Conservation (phyloP, 2,329 filamentous ascomycete genomes). For the Dendrostoma leiphaemia region DNA sequence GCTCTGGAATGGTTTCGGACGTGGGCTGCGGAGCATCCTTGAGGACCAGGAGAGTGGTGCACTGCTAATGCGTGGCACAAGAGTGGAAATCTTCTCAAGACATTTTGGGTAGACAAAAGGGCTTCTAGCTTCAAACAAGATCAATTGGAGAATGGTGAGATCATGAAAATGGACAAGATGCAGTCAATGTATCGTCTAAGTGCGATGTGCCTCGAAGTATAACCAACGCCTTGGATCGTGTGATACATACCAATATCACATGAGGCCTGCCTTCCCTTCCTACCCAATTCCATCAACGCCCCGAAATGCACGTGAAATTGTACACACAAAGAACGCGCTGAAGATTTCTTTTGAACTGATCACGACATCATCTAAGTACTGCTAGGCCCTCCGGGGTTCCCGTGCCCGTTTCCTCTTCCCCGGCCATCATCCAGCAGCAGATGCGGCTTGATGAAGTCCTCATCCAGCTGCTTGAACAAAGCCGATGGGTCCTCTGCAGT, state of each 20-base stretch:
- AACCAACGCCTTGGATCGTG: not conserved
- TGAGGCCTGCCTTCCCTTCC: too few relatives aligned
- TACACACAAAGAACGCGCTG: too few relatives aligned
- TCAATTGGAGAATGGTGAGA: not conserved
- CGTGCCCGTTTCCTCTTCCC: conserved; percentile 26
- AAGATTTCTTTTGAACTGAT: not conserved
- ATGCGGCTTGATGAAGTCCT: conserved; percentile 93
- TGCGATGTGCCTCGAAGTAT: not conserved
- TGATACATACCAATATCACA: not conserved
- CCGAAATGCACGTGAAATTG: conserved; percentile 3
- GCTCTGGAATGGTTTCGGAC: conserved; percentile 84
- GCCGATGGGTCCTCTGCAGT: conserved; percentile 85
- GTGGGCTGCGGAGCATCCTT: conserved; percentile 62
- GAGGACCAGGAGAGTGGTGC: not conserved
- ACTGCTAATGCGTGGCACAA: too few relatives aligned
- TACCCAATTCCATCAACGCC: conserved; percentile 3
- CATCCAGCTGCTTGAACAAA: conserved; percentile 88
- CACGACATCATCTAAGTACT: not conserved
- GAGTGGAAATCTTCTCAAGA: too few relatives aligned
- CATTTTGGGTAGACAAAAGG: not conserved
- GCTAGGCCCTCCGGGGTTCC: conserved; percentile 21
- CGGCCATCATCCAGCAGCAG: conserved; percentile 73
- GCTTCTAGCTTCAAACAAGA: not conserved
- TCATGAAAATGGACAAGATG: not conserved
- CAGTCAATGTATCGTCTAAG: not conserved